Percentiles rank a stretch among this genome's conserved stretches.
Conservation (phyloP, 257 asterid species). For the Solanum dulcamara region DNA sequence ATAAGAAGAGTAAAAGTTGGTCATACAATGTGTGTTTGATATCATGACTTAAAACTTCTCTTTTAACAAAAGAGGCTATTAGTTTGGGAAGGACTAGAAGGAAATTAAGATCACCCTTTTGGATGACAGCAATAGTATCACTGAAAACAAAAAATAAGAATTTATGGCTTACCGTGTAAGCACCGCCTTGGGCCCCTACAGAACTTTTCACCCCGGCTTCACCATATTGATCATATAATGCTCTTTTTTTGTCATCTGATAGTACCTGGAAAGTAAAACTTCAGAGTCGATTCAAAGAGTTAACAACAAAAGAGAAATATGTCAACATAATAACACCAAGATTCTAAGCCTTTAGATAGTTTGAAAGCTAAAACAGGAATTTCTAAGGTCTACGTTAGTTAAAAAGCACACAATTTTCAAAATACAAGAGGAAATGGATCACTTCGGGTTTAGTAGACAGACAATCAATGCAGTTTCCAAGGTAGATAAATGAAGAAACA, state of each 20-base stretch:
- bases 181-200: slow-evolving; percentile 69
- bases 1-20: not conserved
- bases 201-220: slow-evolving; percentile 91
- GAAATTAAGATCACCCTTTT: not conserved
- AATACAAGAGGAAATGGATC: not conserved
- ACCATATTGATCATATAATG: slow-evolving; percentile 90
- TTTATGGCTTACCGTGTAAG: slow-evolving; percentile 65
- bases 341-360: not conserved
- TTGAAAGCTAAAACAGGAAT: not conserved
- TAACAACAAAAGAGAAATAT: not conserved
- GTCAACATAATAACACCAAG: not conserved
- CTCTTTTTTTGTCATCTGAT: slow-evolving; percentile 98
- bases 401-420: not conserved
- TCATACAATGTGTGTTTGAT: not conserved
- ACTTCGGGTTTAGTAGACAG: not conserved
- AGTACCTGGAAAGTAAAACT: slow-evolving; percentile 68
- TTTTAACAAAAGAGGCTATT: not conserved
- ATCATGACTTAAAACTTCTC: not conserved
- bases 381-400: not conserved
- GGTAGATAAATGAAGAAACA: not conserved
- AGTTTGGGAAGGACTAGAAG: not conserved
- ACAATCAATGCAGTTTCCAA: not conserved
- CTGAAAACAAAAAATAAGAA: not conserved
- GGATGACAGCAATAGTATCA: not conserved
- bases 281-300: slow-evolving; percentile 23